phyloP scores from a whole-genome alignment of 371 early-diverging fungal species.

The Circinella umbellata region DNA sequence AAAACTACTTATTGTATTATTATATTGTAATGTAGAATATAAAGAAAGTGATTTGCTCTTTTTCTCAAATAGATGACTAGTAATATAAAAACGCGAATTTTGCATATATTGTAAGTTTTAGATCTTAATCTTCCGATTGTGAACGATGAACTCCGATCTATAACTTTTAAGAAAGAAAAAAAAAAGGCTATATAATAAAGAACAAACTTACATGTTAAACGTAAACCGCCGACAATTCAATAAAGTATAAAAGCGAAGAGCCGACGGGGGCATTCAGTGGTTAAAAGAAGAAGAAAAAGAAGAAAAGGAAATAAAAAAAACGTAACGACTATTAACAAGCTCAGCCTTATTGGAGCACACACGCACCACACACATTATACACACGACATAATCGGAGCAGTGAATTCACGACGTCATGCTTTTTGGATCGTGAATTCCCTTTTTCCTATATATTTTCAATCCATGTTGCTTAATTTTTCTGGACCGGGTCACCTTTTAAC shows the following conservation, averaged over 20 bases:
- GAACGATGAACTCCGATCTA: background rate
- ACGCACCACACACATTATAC: background rate
- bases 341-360: background rate
- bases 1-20: background rate
- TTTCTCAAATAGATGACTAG: conserved; percentile 5
- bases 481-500: conserved; percentile 4
- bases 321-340: background rate
- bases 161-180: background rate
- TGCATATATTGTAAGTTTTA: background rate
- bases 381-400: background rate
- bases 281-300: conserved; percentile 6
- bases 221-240: conserved; percentile 17
- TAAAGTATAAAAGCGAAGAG: conserved; percentile 11
- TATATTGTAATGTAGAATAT: conserved; percentile 1
- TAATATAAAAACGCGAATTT: background rate
- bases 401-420: background rate
- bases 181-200: no score
- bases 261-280: conserved; percentile 23
- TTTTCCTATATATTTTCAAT: no score
- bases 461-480: background rate
- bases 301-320: conserved; percentile 7
- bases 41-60: conserved; percentile 6
- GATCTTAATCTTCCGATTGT: conserved; percentile 7
- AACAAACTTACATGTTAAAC: conserved; percentile 12
- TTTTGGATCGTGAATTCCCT: background rate